Percentiles rank a stretch among this genome's conserved stretches.
Conservation (phyloP, 208 protist genomes). For the Acanthamoeba rhysodes region DNA sequence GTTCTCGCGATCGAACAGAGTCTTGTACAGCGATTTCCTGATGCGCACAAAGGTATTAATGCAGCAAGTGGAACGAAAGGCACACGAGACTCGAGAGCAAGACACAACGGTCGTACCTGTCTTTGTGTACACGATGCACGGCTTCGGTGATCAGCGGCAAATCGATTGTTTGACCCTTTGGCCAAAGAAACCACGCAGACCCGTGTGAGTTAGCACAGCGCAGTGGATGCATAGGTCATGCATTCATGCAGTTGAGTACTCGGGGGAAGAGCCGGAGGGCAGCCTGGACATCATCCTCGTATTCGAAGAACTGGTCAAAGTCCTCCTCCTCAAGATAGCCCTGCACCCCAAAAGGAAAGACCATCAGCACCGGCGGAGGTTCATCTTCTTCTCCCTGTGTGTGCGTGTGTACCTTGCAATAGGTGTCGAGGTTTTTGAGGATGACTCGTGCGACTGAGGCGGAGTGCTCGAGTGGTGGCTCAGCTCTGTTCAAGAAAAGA, state of each 20-base stretch:
- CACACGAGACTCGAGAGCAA: background rate
- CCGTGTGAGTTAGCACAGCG: no score
- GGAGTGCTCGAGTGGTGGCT: constrained; percentile 1
- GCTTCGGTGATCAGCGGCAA: constrained; percentile 8
- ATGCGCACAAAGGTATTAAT: no score
- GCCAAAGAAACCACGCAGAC: background rate
- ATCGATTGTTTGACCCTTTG: constrained; percentile 48
- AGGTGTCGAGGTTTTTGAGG: constrained; percentile 33
- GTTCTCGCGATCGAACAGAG: constrained; percentile 39
- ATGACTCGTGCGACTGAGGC: background rate
- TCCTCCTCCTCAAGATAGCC: constrained; percentile 21
- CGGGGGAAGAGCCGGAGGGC: constrained; percentile 6
- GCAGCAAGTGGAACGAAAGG: background rate
- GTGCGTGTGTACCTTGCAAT: background rate
- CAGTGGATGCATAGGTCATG: no score
- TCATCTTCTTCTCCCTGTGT: background rate
- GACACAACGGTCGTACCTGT: background rate
- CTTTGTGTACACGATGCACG: constrained; percentile 24
- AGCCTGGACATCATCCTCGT: constrained; percentile 20
- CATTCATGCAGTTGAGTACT: background rate
- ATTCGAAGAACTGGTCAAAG: constrained; percentile 26
- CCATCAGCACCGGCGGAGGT: no score
- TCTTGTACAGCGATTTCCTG: constrained; percentile 25
- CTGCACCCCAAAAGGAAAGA: background rate
- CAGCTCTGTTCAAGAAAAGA: background rate